Evolutionary conservation across 1,284 basidiomycete genomes (phyloP).

Genomic region (Ustilago lituana): DNA sequence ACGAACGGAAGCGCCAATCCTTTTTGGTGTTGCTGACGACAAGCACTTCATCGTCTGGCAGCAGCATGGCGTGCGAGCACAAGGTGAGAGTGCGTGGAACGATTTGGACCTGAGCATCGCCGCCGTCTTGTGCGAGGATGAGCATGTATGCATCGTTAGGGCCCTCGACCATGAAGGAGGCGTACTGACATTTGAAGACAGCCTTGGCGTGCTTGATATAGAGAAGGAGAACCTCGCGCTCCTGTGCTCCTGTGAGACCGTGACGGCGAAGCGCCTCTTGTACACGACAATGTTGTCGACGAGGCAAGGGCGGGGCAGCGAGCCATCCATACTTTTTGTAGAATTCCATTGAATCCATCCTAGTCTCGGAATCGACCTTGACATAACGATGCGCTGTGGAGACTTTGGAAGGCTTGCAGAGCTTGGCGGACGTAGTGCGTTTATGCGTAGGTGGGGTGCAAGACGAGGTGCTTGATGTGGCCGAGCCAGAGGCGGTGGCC

Average conservation of each 20-base stretch:
- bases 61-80: slow-evolving; percentile 56
- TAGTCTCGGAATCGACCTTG: slow-evolving; percentile 20
- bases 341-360: slow-evolving; percentile 35
- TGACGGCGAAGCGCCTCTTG: slow-evolving; percentile 36
- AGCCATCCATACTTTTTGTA: slow-evolving; percentile 44
- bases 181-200: slow-evolving; percentile 47
- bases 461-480: not conserved
- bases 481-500: not conserved
- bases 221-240: slow-evolving; percentile 32
- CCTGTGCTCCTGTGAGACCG: slow-evolving; percentile 22
- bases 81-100: slow-evolving; percentile 30
- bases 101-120: slow-evolving; percentile 9
- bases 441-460: not conserved
- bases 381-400: slow-evolving; percentile 24
- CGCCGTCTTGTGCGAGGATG: slow-evolving; percentile 45
- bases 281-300: slow-evolving; percentile 20
- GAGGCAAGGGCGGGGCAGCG: slow-evolving; percentile 36
- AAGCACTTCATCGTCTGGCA: slow-evolving; percentile 44
- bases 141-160: slow-evolving; percentile 35
- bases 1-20: slow-evolving; percentile 51
- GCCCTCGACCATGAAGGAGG: slow-evolving; percentile 46
- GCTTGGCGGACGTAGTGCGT: slow-evolving; percentile 12
- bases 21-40: slow-evolving; percentile 39
- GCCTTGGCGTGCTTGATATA: slow-evolving; percentile 41
- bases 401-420: slow-evolving; percentile 3